Percentiles rank a stretch among this genome's conserved stretches.
These are phyloP conservation scores for Fraxinus quadrangulata DNA, from an alignment of 257 asterid species.

Conservation along the genomic window DNA sequence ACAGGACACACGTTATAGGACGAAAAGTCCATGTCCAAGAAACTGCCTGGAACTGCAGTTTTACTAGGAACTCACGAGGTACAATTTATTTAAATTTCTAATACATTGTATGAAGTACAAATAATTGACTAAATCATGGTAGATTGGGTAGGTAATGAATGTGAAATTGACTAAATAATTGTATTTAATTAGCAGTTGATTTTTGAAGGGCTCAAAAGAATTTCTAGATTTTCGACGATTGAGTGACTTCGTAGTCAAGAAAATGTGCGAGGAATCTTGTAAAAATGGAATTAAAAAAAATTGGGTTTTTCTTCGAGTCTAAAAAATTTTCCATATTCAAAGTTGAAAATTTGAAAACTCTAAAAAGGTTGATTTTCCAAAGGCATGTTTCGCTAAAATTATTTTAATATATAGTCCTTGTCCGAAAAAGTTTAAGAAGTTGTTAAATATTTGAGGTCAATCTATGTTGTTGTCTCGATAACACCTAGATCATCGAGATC, in stretches of 20 bases:
- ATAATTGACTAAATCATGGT: background rate
- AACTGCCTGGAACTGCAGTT: constrained; percentile 37
- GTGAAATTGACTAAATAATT: background rate
- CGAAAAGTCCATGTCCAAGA: constrained; percentile 28
- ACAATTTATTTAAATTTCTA: background rate
- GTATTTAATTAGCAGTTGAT: background rate
- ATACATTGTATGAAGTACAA: constrained; percentile 13
- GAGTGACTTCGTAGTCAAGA: constrained; percentile 9
- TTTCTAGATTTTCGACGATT: background rate
- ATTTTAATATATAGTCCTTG: too few species aligned
- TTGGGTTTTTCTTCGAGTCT: background rate
- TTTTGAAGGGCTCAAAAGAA: background rate
- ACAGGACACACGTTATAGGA: constrained; percentile 17
- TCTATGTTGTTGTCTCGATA: too few species aligned
- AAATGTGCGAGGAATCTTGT: background rate
- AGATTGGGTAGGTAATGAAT: background rate
- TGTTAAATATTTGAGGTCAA: too few species aligned
- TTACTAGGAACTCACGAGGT: background rate
- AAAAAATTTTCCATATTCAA: background rate
- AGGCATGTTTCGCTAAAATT: too few species aligned
- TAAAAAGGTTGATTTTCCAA: too few species aligned
- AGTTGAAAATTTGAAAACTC: too few species aligned
- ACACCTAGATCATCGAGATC: too few species aligned
- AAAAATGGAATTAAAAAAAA: too few species aligned
- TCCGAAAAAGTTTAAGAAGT: too few species aligned